Evolutionary conservation across 2,329 filamentous ascomycete species (phyloP).

Genomic region (Arthrobotrys conoides): DNA sequence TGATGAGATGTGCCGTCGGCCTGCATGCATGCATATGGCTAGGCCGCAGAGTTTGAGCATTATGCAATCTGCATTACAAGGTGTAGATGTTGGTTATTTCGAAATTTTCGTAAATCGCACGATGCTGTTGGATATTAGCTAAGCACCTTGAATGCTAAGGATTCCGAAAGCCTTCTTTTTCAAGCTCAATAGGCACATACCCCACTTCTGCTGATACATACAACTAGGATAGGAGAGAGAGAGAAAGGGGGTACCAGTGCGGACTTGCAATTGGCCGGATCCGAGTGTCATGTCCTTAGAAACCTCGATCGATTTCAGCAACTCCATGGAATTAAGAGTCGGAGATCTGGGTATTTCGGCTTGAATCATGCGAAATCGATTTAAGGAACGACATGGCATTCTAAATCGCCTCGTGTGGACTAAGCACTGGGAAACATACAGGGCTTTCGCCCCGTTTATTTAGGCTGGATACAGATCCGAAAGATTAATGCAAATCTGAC

Average conservation of each 20-base stretch:
- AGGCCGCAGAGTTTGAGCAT: constrained; percentile 32
- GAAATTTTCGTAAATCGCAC: constrained; percentile 15
- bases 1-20: constrained; percentile 19
- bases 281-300: background rate
- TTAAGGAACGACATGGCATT: background rate
- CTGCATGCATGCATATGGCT: constrained; percentile 6
- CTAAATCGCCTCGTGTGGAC: background rate
- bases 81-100: constrained; percentile 31
- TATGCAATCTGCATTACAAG: constrained; percentile 20
- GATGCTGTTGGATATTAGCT: constrained; percentile 10
- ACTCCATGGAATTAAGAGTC: background rate
- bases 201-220: constrained; percentile 3
- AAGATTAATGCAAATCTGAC: constrained; percentile 41
- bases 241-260: constrained; percentile 8
- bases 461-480: constrained; percentile 54
- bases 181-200: background rate
- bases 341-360: background rate
- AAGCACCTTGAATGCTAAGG: constrained; percentile 17
- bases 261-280: background rate
- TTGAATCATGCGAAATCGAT: background rate
- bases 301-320: background rate
- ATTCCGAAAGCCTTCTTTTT: constrained; percentile 15
- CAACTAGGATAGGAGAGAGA: background rate
- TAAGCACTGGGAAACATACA: background rate
- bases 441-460: constrained; percentile 35